Conservation (phyloP, 1,284 basidiomycete genomes). For the Xerocomus minutiporus region DNA sequence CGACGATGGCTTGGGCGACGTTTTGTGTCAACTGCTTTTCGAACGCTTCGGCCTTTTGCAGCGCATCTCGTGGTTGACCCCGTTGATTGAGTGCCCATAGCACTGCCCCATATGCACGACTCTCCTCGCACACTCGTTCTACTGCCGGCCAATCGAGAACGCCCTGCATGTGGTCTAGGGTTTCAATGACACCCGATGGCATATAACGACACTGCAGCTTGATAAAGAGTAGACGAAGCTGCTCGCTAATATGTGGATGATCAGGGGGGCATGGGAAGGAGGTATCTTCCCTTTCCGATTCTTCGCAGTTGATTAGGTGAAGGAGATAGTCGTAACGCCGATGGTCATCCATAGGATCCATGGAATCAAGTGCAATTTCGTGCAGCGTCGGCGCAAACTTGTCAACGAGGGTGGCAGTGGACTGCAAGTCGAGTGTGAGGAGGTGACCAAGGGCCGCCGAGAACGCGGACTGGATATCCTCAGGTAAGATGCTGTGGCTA, state of each 20-base stretch:
- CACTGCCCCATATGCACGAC: constrained; percentile 68
- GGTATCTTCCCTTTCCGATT: constrained; percentile 43
- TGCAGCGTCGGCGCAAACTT: constrained; percentile 64
- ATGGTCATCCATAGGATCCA: constrained; percentile 44
- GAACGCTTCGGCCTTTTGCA: constrained; percentile 62
- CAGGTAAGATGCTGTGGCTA: constrained; percentile 43
- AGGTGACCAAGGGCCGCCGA: constrained; percentile 60
- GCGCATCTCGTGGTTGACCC: constrained; percentile 61
- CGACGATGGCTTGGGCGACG: constrained; percentile 41
- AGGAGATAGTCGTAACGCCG: constrained; percentile 77
- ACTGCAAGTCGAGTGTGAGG: constrained; percentile 55
- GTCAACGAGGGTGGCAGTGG: constrained; percentile 76
- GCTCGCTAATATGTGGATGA: constrained; percentile 39
- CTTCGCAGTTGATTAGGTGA: constrained; percentile 58
- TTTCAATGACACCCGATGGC: constrained; percentile 60
- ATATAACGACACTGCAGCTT: constrained; percentile 70
- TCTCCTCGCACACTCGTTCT: constrained; percentile 61
- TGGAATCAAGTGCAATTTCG: constrained; percentile 46
- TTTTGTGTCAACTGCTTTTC: constrained; percentile 52
- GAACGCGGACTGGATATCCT: constrained; percentile 51
- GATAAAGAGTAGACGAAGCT: constrained; percentile 63
- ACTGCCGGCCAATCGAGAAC: constrained; percentile 57
- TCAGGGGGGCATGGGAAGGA: constrained; percentile 19
- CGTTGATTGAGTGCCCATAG: constrained; percentile 77
- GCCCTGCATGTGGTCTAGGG: constrained; percentile 51